Conservation (phyloP, 805 yeast genomes). For the Teunomyces kruisii region DNA sequence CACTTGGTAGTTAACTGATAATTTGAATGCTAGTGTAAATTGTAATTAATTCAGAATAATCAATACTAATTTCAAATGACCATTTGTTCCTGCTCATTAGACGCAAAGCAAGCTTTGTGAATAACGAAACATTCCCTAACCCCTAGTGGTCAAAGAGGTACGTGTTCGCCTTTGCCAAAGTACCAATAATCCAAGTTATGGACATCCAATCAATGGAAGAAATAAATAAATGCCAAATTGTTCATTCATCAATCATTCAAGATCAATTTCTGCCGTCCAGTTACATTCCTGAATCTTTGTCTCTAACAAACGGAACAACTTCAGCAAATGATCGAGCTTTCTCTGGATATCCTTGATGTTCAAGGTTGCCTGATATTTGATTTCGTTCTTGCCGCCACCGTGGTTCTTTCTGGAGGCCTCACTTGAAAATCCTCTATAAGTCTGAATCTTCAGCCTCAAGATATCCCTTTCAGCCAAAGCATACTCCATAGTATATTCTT, state of each 20-base stretch:
- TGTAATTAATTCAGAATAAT: neutral
- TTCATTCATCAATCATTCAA: neutral
- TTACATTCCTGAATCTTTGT: neutral
- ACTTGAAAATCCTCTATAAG: neutral
- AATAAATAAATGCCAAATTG: neutral
- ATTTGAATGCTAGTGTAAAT: neutral
- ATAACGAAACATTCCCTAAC: neutral
- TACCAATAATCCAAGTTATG: neutral
- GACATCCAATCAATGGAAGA: neutral
- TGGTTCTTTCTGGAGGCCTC: neutral
- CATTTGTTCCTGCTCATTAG: neutral
- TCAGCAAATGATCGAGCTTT: neutral
- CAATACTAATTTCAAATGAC: neutral
- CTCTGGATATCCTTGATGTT: neutral
- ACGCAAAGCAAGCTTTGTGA: neutral
- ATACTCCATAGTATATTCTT: neutral
- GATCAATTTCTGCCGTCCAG: neutral
- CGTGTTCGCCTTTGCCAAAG: neutral
- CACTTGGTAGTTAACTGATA: neutral
- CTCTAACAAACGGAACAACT: neutral
- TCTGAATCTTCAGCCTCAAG: neutral
- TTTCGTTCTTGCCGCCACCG: neutral
- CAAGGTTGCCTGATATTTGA: neutral
- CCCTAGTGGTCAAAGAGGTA: neutral
- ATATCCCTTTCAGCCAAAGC: conserved; percentile 3